phyloP scores from a whole-genome alignment of 257 asterid species.

The Solanum neorickii region DNA sequence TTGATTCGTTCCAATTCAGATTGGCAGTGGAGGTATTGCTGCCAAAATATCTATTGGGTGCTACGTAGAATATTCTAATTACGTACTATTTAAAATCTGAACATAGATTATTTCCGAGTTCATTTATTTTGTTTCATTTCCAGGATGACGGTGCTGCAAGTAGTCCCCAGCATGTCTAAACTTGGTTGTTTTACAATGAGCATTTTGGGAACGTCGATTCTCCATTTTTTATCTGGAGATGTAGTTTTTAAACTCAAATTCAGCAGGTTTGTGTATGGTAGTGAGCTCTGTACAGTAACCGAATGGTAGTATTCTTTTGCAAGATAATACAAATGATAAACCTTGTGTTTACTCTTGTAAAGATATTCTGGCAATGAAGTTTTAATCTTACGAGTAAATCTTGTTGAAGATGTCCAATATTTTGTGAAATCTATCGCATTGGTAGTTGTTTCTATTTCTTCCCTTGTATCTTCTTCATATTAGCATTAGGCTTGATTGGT shows the following conservation, averaged over 20 bases:
- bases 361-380: not conserved
- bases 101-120: not conserved
- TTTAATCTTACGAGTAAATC: not conserved
- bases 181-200: not conserved
- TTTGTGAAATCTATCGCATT: not conserved
- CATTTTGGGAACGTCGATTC: not conserved
- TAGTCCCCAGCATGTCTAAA: conserved; percentile 39
- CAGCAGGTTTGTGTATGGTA: conserved; percentile 21
- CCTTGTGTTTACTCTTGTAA: not conserved
- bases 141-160: conserved; percentile 42
- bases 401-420: not conserved
- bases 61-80: not conserved
- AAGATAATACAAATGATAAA: not conserved
- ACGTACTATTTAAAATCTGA: not conserved
- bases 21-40: not conserved
- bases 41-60: not conserved
- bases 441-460: not conserved
- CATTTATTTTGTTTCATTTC: conserved; percentile 11
- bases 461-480: not conserved
- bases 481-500: not conserved
- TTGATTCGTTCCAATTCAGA: not conserved
- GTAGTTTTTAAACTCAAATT: not conserved
- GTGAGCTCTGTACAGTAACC: conserved; percentile 34
- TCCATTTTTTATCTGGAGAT: not conserved
- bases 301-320: conserved; percentile 21